Evolutionary conservation across 2,329 filamentous ascomycete species (phyloP), one percentile per base, ranked within the genome.

Genomic region (Aureobasidium sp.): DNA sequence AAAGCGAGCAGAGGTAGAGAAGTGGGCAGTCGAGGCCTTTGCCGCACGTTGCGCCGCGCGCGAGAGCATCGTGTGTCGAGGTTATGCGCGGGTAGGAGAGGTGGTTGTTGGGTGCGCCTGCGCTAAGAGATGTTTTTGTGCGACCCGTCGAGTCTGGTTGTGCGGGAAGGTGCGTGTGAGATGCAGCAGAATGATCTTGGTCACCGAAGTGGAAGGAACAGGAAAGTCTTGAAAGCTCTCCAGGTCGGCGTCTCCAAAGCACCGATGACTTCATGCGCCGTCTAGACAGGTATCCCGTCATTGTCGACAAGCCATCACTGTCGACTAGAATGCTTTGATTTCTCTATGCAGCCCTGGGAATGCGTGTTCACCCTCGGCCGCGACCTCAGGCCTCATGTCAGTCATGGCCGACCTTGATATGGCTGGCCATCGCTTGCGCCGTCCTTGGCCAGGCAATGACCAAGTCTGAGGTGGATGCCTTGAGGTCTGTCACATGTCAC

Each of bases 391-490:
- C 55, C 42, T 59, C 31, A 6, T 48, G 9, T 8, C 42, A 47
- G 14, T 37, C 57, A 60, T 60, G 57, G 44, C 45, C 36, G 45
- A 31, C 45, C 11, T 6, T 36, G 22, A 11, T 51, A 42, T 60
- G 57, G 17, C 11, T 60, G 41, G 14, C 39, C 42, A 4, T 47
- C 12, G 17, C 29, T 29, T 58, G 55, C 34, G 55, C 68, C 67
- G 72, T 71, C 3, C 58, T 66, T 65, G 77, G 60, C 41, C 67
- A 67, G 67, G 73, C 76, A 74, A 80, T 80, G 78, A 74, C 75
- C 63, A 74, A 75, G 77, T 75, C 78, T 58, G 66, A 69, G 36
- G 72, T 77, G 51, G 62, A 70, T 11, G 64, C 64, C 45, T 69
- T 80, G 44, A 73, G 75, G 75, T 77, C 65, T 22, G 64, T 29